Conservation (phyloP, 2,329 filamentous ascomycete genomes). For the Volutella citrinella region DNA sequence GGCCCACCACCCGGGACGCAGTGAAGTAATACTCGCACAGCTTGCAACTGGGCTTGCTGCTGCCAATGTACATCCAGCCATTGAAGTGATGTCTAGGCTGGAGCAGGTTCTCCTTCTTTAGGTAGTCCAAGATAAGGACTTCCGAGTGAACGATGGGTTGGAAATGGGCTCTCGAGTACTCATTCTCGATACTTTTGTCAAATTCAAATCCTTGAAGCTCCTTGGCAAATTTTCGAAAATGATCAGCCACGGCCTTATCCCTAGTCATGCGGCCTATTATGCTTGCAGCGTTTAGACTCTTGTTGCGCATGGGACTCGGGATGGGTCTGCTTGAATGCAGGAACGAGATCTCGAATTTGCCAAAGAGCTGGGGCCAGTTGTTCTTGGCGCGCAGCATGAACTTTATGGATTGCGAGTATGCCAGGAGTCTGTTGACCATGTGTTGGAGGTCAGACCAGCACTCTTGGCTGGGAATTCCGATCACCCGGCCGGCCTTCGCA, state of each 20-base stretch:
- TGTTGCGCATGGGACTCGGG: conserved; percentile 2
- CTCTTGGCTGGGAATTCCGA: conserved; percentile 5
- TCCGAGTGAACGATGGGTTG: conserved; percentile 31
- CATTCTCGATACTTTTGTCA: conserved; percentile 10
- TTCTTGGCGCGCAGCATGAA: conserved; percentile 13
- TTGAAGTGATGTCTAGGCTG: conserved; percentile 23
- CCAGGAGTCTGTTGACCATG: conserved; percentile 12
- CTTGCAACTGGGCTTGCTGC: conserved; percentile 34
- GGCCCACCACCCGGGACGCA: conserved; percentile 9
- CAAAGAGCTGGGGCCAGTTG: conserved; percentile 26
- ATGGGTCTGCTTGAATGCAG: conserved; percentile 18
- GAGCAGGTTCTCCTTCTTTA: conserved; percentile 13
- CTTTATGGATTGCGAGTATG: conserved; percentile 14
- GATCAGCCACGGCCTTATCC: not conserved
- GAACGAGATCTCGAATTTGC: conserved; percentile 21
- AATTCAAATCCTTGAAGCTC: conserved; percentile 15
- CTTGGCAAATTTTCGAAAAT: conserved; percentile 5
- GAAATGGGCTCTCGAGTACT: conserved; percentile 12
- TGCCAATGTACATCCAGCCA: conserved; percentile 30
- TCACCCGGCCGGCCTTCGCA: conserved; percentile 5
- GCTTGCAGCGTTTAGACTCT: conserved; percentile 7
- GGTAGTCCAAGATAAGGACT: conserved; percentile 23
- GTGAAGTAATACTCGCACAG: conserved; percentile 31
- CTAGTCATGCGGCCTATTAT: conserved; percentile 11
- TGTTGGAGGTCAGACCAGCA: conserved; percentile 23